phyloP scores from a whole-genome alignment of 1,284 basidiomycete species.

The Mycena sp. region DNA sequence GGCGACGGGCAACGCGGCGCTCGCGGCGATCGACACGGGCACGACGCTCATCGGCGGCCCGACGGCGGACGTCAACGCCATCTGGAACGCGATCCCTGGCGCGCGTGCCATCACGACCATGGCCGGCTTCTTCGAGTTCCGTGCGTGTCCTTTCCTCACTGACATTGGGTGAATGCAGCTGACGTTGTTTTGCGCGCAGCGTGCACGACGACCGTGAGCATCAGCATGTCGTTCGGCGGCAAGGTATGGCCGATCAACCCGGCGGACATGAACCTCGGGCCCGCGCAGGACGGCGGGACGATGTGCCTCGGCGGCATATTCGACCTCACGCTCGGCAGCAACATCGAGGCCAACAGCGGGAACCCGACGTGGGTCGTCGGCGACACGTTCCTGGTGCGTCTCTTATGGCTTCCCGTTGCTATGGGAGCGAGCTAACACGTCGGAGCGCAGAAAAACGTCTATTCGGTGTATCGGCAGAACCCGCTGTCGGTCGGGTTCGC shows the following conservation, averaged over 20 bases:
- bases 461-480: slow-evolving; percentile 65
- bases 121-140: slow-evolving; percentile 58
- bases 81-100: slow-evolving; percentile 67
- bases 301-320: slow-evolving; percentile 83
- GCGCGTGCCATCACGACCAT: slow-evolving; percentile 43
- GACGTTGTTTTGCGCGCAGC: slow-evolving; percentile 50
- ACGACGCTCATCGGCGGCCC: slow-evolving; percentile 81
- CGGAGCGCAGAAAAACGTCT: slow-evolving; percentile 67
- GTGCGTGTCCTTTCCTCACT: slow-evolving; percentile 19
- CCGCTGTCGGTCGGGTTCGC: slow-evolving; percentile 74
- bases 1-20: slow-evolving; percentile 50
- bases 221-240: slow-evolving; percentile 81
- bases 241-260: slow-evolving; percentile 74
- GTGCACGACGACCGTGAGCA: slow-evolving; percentile 57
- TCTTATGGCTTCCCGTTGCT: not conserved
- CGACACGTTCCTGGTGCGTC: slow-evolving; percentile 75
- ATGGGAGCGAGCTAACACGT: not conserved
- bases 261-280: slow-evolving; percentile 82
- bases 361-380: slow-evolving; percentile 77
- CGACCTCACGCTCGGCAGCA: slow-evolving; percentile 68
- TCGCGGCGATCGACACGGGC: slow-evolving; percentile 81
- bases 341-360: slow-evolving; percentile 50
- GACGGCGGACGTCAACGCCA: slow-evolving; percentile 54
- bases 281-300: slow-evolving; percentile 39
- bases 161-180: not conserved